Conservation (phyloP, 2,329 filamentous ascomycete species). For the Graphilbum ipis-grandicollis region DNA sequence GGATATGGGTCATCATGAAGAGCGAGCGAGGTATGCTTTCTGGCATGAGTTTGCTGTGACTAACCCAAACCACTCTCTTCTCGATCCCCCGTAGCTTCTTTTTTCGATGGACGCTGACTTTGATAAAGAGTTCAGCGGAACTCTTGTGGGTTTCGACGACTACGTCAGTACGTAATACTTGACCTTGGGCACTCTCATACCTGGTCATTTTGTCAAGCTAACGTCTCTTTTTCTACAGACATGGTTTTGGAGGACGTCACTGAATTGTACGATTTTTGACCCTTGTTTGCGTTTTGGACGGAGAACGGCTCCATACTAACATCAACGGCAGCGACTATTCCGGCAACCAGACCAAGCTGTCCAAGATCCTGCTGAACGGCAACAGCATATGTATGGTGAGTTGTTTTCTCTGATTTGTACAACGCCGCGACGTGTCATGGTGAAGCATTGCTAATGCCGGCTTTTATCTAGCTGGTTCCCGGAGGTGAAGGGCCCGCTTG, state of each 20-base stretch:
- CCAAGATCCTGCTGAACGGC: slow-evolving; percentile 90
- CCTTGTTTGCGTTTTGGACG: too few relatives aligned
- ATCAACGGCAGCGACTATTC: slow-evolving; percentile 59
- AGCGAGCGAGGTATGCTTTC: slow-evolving; percentile 88
- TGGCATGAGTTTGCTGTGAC: too few relatives aligned
- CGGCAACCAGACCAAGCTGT: slow-evolving; percentile 70
- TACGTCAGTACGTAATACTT: slow-evolving; percentile 76
- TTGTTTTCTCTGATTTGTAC: too few relatives aligned
- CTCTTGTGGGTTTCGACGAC: slow-evolving; percentile 90
- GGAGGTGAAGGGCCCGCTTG: slow-evolving; percentile 52
- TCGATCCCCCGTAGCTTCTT: background rate
- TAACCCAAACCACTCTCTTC: too few relatives aligned
- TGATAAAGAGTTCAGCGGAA: slow-evolving; percentile 75
- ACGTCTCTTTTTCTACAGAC: slow-evolving; percentile 38
- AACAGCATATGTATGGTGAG: slow-evolving; percentile 99
- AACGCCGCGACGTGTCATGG: too few relatives aligned
- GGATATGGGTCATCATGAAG: slow-evolving; percentile 99
- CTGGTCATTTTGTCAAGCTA: slow-evolving; percentile 3
- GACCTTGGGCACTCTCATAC: background rate
- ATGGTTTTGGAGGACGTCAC: slow-evolving; percentile 98
- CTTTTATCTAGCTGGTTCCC: slow-evolving; percentile 46
- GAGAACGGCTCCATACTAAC: background rate
- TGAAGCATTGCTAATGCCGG: too few relatives aligned
- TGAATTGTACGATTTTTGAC: slow-evolving; percentile 76
- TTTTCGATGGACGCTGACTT: background rate